Evolutionary conservation across 495 filamentous ascomycete genomes (phyloP), one percentile per base, ranked within the genome.

Genomic region (Amphirosellinia nigrospora): DNA sequence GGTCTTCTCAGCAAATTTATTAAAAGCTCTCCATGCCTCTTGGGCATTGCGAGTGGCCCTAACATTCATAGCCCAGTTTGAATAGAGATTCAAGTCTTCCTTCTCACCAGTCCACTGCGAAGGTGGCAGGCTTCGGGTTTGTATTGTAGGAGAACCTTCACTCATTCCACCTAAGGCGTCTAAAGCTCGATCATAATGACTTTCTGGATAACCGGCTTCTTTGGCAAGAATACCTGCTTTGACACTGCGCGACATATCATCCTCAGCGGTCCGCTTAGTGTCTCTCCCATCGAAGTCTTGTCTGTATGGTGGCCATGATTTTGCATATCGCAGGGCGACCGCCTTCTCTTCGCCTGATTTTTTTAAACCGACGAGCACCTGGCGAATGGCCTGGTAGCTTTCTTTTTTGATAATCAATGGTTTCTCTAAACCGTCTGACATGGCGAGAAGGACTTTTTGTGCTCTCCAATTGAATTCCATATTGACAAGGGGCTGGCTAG

Each of bases 291-390:
- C 82, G 34, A 81, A 77, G 19, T 77, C 74, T 71, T 78, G 73
- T 30, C 80, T 77, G 66, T 82, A 83, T 8, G 84, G 83, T 8
- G 84, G 84, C 84, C 82, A 86, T 0, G 83, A 82, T 34, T 77
- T 77, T 6, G 77, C 71, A 43, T 78, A 74, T 50, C 83, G 80
- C 23, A 76, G 52, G 8, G 79, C 78, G 28, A 79, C 78, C 11
- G 63, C 77, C 23, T 64, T 78, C 75, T 86, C 84, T 4, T 66
- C 66, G 34, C 70, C 53, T 19, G 74, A 79, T 58, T 83, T 86
- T 16, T 68, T 70, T 56, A 86, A 64, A 5, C 72, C 79, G 16
- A 80, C 43, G 61, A 86, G 71, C 4, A 86, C 83, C 45, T 69
- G 38, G 30, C 82, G 77, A 36, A 86, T 71, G 0, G 82, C 75